These are phyloP conservation scores for Multifurca ochricompacta DNA, from an alignment of 768 basidiomycete genomes.

Conservation along the genomic window DNA sequence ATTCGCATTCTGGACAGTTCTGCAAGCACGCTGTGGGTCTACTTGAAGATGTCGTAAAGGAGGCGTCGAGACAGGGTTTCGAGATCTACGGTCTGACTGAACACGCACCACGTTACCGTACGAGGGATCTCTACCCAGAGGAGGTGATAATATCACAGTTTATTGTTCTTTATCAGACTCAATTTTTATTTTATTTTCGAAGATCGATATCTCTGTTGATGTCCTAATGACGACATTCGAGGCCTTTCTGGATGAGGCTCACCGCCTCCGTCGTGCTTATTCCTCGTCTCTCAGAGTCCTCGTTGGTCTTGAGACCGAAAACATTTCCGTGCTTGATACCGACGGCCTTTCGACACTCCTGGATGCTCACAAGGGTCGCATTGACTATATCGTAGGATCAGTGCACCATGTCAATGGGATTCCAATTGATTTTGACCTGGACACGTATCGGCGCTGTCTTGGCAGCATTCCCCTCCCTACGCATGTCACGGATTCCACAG, in stretches of 20 bases:
- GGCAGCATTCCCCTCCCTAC: constrained; percentile 30
- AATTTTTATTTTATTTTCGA: constrained; percentile 21
- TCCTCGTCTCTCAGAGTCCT: constrained; percentile 62
- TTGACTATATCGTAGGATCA: constrained; percentile 90
- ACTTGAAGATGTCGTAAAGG: constrained; percentile 72
- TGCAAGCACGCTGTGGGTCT: constrained; percentile 82
- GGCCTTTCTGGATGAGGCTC: constrained; percentile 70
- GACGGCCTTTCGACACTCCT: constrained; percentile 49
- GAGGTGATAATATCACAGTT: constrained; percentile 50
- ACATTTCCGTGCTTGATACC: constrained; percentile 64
- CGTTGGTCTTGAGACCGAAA: constrained; percentile 91
- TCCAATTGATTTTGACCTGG: constrained; percentile 87
- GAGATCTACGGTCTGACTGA: constrained; percentile 81
- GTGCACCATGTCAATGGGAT: constrained; percentile 84
- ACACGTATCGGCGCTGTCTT: constrained; percentile 60
- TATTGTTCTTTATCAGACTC: background rate
- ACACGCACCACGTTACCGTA: constrained; percentile 85
- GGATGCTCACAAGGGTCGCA: constrained; percentile 34
- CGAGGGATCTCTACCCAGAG: constrained; percentile 85
- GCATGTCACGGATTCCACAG: constrained; percentile 24
- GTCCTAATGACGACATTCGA: constrained; percentile 59
- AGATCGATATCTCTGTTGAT: constrained; percentile 50
- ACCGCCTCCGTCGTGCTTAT: constrained; percentile 60
- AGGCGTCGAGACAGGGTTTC: constrained; percentile 76
- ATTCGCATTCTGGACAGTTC: constrained; percentile 91